Percentiles rank a stretch among this genome's conserved stretches.
These are phyloP conservation scores for Kitagawia praeruptora DNA, from an alignment of 129 eudicot species.

Conservation along the genomic window DNA sequence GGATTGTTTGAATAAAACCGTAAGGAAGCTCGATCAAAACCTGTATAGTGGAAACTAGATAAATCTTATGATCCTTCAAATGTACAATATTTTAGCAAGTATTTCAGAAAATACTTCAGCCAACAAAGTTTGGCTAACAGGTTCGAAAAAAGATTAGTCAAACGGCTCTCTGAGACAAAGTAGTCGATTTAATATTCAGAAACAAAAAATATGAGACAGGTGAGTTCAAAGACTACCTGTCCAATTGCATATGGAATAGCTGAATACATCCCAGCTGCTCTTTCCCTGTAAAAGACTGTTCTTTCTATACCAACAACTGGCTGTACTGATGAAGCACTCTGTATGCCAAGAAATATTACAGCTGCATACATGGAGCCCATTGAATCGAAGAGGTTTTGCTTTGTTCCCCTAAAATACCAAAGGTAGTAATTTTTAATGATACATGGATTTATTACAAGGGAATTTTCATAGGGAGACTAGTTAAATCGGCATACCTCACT, in stretches of 20 bases:
- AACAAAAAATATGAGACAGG: background rate
- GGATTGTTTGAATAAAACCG: constrained; percentile 47
- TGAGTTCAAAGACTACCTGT: constrained; percentile 33
- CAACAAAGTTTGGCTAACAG: background rate
- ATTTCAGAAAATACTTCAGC: background rate
- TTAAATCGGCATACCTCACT: constrained; percentile 32
- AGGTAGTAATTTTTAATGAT: background rate
- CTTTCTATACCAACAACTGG: constrained; percentile 79
- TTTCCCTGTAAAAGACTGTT: constrained; percentile 81
- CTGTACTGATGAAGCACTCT: constrained; percentile 60
- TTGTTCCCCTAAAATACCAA: constrained; percentile 31
- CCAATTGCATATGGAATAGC: constrained; percentile 84
- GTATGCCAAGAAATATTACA: constrained; percentile 68
- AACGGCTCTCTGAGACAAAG: background rate
- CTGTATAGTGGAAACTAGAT: constrained; percentile 26
- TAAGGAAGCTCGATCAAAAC: constrained; percentile 76
- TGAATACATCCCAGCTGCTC: constrained; percentile 95
- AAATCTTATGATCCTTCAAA: background rate
- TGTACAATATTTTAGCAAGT: background rate
- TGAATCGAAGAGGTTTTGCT: constrained; percentile 63
- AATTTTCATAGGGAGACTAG: background rate
- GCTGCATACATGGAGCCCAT: constrained; percentile 92
- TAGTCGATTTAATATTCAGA: too few species aligned
- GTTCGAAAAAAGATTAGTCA: background rate
- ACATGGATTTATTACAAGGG: background rate